A percentile compares a stretch with the other conserved stretches of the same genome.
These are phyloP conservation scores for Malus asiatica DNA, from an alignment of 306 rosid genomes.

Conservation along the genomic window DNA sequence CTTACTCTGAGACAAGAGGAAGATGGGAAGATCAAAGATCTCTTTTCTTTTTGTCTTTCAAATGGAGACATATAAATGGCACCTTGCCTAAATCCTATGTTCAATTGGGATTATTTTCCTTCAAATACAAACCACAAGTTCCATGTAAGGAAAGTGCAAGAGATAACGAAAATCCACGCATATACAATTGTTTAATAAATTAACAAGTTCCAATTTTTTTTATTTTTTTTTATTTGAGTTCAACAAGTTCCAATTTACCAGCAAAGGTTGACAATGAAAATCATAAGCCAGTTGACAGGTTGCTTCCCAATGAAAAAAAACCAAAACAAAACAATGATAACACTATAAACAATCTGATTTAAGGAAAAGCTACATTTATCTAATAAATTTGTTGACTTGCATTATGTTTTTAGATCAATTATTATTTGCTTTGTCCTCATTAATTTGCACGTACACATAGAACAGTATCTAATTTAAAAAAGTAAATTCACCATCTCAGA, in stretches of 20 bases:
- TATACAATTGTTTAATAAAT: not conserved
- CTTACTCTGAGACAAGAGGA: not conserved
- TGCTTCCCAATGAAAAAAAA: not conserved
- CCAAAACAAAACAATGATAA: not conserved
- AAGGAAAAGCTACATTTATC: not conserved
- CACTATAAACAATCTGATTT: not conserved
- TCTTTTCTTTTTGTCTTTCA: not conserved
- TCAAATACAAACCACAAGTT: not conserved
- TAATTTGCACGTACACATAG: not conserved
- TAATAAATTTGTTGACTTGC: not conserved
- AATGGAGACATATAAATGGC: not conserved
- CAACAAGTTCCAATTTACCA: not conserved
- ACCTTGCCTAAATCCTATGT: not conserved
- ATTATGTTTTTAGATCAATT: not conserved
- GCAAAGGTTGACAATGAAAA: not conserved
- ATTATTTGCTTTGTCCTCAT: not conserved
- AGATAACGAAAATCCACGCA: not conserved
- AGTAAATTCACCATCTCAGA: not conserved
- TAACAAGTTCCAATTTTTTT: not conserved
- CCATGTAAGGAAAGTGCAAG: not conserved
- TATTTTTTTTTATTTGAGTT: no score
- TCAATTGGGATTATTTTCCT: not conserved
- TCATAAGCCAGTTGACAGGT: not conserved
- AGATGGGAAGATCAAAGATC: not conserved
- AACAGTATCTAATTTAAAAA: not conserved